Conservation (phyloP, 192 early-diverging fungal species). For the Radiomyces spectabilis region DNA sequence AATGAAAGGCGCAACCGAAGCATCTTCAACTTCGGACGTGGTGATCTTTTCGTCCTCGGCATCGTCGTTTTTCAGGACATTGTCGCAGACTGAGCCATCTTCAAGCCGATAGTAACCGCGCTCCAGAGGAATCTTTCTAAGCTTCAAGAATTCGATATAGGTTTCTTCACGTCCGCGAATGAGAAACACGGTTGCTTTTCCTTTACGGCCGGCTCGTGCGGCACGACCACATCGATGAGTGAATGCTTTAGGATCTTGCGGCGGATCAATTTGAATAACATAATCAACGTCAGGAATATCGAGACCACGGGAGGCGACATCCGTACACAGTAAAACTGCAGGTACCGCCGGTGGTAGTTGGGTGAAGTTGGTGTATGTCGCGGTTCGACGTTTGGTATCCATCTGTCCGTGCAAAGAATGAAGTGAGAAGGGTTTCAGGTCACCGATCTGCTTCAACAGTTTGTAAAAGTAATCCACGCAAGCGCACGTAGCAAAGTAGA, state of each 20-base stretch:
- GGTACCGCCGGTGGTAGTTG: slow-evolving; percentile 52
- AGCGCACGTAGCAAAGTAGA: slow-evolving; percentile 95
- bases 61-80: slow-evolving; percentile 21
- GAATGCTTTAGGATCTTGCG: slow-evolving; percentile 94
- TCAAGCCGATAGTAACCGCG: slow-evolving; percentile 40
- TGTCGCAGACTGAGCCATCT: slow-evolving; percentile 24
- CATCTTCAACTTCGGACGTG: slow-evolving; percentile 26
- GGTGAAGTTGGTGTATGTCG: slow-evolving; percentile 71
- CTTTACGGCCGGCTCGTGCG: slow-evolving; percentile 77
- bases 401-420: slow-evolving; percentile 90
- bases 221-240: slow-evolving; percentile 93
- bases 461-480: slow-evolving; percentile 93
- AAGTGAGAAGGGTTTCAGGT: slow-evolving; percentile 46
- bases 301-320: slow-evolving; percentile 91
- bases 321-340: slow-evolving; percentile 86
- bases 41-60: slow-evolving; percentile 24
- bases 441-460: slow-evolving; percentile 32
- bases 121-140: slow-evolving; percentile 84
- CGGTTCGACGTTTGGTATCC: slow-evolving; percentile 79
- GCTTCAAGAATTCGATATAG: slow-evolving; percentile 76
- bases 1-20: slow-evolving; percentile 43
- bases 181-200: slow-evolving; percentile 83
- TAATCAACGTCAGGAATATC: slow-evolving; percentile 95
- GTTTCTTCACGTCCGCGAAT: slow-evolving; percentile 77
- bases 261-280: slow-evolving; percentile 92